Conservation (phyloP, 2,329 filamentous ascomycete species). For the Xylaria arbuscula region DNA sequence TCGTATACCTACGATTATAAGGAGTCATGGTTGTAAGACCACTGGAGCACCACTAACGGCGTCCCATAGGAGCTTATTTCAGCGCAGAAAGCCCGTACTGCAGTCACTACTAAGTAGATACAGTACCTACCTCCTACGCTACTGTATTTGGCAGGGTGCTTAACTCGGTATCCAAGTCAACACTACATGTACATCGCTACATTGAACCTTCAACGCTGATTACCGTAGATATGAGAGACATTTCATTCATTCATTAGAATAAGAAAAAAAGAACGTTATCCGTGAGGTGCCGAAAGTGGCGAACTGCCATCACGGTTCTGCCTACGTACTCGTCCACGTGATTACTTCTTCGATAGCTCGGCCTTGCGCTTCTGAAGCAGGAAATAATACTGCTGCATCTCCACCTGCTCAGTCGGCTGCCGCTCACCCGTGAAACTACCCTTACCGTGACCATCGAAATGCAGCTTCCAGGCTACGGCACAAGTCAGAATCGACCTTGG, state of each 20-base stretch:
- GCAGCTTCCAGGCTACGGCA: slow-evolving; percentile 52
- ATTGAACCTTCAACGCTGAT: neutral
- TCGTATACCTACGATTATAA: too few species aligned
- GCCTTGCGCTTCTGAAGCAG: slow-evolving; percentile 52
- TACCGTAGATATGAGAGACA: neutral
- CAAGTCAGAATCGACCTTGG: slow-evolving; percentile 41
- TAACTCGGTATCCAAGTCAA: too few species aligned
- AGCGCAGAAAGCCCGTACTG: slow-evolving; percentile 18
- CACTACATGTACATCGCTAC: too few species aligned
- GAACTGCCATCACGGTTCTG: neutral
- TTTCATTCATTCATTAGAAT: neutral
- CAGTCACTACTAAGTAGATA: neutral
- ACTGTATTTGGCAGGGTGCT: too few species aligned
- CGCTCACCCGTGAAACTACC: slow-evolving; percentile 51
- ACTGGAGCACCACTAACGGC: neutral
- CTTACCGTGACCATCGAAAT: slow-evolving; percentile 55
- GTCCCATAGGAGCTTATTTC: slow-evolving; percentile 7
- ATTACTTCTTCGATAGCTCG: slow-evolving; percentile 32
- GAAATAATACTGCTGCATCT: slow-evolving; percentile 52
- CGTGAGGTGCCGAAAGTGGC: neutral
- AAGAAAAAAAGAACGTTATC: neutral
- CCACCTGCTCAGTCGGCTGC: slow-evolving; percentile 37
- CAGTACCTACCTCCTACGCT: too few species aligned
- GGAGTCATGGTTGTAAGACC: neutral
- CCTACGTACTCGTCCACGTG: neutral